These are phyloP conservation scores for Tricholoma sp. DNA, from an alignment of 768 basidiomycete genomes.

Conservation along the genomic window DNA sequence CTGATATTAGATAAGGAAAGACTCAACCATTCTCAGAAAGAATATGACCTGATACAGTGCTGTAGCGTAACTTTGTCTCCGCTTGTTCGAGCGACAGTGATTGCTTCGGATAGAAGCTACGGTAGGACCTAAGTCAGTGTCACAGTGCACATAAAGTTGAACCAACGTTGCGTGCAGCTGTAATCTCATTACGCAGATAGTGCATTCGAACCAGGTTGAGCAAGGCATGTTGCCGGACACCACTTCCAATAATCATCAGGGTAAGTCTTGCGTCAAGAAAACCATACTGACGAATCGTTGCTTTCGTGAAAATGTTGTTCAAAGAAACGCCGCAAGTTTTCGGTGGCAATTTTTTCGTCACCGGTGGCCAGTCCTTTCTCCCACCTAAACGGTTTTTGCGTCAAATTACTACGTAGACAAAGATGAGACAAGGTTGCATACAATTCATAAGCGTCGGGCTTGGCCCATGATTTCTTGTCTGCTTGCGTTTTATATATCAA, in stretches of 20 bases:
- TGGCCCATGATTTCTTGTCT: conserved; percentile 65
- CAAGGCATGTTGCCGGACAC: conserved; percentile 74
- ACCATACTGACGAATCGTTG: conserved; percentile 66
- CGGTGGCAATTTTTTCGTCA: conserved; percentile 64
- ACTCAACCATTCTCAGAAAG: background rate
- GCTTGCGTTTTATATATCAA: conserved; percentile 58
- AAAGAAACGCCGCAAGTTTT: conserved; percentile 73
- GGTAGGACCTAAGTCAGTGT: background rate
- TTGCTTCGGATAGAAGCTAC: conserved; percentile 72
- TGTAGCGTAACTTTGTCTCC: conserved; percentile 71
- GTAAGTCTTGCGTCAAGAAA: background rate
- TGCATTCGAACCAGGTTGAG: conserved; percentile 77
- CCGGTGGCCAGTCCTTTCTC: conserved; percentile 60
- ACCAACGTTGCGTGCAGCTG: conserved; percentile 61
- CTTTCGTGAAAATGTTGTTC: conserved; percentile 81
- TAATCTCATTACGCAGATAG: conserved; percentile 62
- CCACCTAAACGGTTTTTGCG: conserved; percentile 40
- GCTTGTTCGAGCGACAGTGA: conserved; percentile 67
- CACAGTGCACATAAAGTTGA: background rate
- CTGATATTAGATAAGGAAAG: conserved; percentile 29
- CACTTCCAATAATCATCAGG: conserved; percentile 35
- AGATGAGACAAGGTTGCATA: conserved; percentile 26
- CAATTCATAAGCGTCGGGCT: conserved; percentile 54
- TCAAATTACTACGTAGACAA: background rate
- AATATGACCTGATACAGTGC: conserved; percentile 67